Conservation (phyloP, 1,139 yeast genomes). For the Lodderomyces orthopsilosis region DNA sequence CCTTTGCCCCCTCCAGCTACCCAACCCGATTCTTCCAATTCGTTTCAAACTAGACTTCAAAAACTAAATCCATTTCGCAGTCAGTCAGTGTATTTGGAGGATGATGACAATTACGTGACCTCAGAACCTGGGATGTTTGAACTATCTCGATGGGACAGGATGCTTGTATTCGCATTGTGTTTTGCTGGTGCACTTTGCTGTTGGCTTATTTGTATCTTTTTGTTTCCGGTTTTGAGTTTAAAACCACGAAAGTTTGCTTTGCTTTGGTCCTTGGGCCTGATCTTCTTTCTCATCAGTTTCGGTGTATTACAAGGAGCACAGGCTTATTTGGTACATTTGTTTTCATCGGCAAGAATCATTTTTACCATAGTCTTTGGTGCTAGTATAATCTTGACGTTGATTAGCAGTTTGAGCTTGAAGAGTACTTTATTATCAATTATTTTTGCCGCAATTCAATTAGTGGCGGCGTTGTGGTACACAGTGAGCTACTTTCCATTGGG, state of each 20-base stretch:
- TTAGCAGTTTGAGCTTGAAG: slow-evolving; percentile 45
- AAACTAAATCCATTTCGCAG: slow-evolving; percentile 41
- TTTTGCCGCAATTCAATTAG: slow-evolving; percentile 49
- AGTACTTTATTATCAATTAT: slow-evolving; percentile 49
- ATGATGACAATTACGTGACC: slow-evolving; percentile 45
- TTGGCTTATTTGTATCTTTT: slow-evolving; percentile 51
- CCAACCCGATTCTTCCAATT: slow-evolving; percentile 13
- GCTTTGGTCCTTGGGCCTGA: slow-evolving; percentile 61
- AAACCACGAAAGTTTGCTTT: slow-evolving; percentile 60
- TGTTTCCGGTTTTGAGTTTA: slow-evolving; percentile 54
- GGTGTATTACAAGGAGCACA: slow-evolving; percentile 55
- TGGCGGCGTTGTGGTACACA: slow-evolving; percentile 55
- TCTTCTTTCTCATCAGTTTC: slow-evolving; percentile 55
- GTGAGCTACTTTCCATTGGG: slow-evolving; percentile 67
- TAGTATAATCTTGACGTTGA: slow-evolving; percentile 49
- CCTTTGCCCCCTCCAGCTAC: slow-evolving; percentile 44
- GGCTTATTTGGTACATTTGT: slow-evolving; percentile 47
- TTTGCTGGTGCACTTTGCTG: slow-evolving; percentile 55
- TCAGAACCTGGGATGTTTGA: slow-evolving; percentile 47
- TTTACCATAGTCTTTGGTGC: slow-evolving; percentile 50
- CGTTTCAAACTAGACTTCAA: slow-evolving; percentile 30
- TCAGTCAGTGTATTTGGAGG: slow-evolving; percentile 38
- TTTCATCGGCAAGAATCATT: slow-evolving; percentile 48
- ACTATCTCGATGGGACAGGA: slow-evolving; percentile 57
- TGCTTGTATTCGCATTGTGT: slow-evolving; percentile 54